Base-by-base conservation (phyloP, 139 green algal genomes). In the Chloropicon primus region DNA sequence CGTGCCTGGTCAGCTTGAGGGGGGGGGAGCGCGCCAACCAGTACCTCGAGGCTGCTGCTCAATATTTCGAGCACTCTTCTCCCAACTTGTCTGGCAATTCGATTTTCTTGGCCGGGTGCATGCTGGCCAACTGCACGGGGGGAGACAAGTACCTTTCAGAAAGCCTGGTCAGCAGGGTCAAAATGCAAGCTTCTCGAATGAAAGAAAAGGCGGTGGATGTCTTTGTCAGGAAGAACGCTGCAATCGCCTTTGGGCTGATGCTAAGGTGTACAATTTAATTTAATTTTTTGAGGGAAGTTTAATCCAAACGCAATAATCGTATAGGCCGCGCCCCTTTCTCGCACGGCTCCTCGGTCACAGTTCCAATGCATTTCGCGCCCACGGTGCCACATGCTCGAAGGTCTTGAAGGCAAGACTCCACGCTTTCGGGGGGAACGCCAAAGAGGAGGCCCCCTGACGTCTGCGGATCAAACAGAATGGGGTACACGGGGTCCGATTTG, bases 391-490 rank as follows among this genome's bases (percentile, higher is more conserved):
- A n/a, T 62, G 41, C 17, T 3, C 76, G 71, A 22, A 96, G 83
- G 25, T 53, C 75, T 22, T 79, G 41, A 2, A 92, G 21, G 73
- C 85, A 92, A 17, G 72, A 29, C 0, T 76, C 76, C 10, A 88
- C 86, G 1, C 24, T 10, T 0, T 82, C 74, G 0, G 53, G 26
- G 1, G 89, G 87, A n/a, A 96, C 74, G 0, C 80, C 79, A 1
- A 85, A 88, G 2, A 28, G 77, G 77, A 90, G 54, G 22, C 80
- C 81, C 17, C 77, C 84, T 77, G 84, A 82, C 72, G 92, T 97
- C 80, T 96, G 92, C 1, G 92, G 92, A 77, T 96, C 92, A 2
- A 93, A 84, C 5, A 96, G 41, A 25, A 96, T 82, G 0, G 81
- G 79, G 76, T 83, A 88, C 0, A 54, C 2, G 3, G 75, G 2